A percentile compares a stretch with the other conserved stretches of the same genome.
These are phyloP conservation scores for Coemansia sp. DNA, from an alignment of 192 early-diverging fungal genomes.

Conservation along the genomic window DNA sequence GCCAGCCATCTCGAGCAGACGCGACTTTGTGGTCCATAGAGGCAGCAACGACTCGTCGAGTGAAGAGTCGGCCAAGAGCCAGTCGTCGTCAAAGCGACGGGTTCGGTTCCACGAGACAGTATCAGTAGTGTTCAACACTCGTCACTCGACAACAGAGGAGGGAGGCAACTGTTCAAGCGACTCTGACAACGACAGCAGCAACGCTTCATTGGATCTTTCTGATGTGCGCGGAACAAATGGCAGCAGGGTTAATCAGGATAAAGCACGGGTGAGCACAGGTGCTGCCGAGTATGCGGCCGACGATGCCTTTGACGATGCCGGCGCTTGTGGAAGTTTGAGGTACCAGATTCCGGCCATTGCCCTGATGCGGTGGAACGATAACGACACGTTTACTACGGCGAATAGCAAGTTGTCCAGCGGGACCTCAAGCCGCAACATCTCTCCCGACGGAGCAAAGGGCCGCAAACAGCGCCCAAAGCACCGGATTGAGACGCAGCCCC, in stretches of 20 bases:
- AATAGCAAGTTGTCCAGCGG: slow-evolving; percentile 21
- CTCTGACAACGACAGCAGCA: slow-evolving; percentile 51
- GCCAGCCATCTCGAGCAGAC: neutral
- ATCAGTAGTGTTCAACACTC: slow-evolving; percentile 45
- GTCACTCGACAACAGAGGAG: slow-evolving; percentile 25
- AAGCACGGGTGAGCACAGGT: neutral
- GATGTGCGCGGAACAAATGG: neutral
- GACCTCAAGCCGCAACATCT: slow-evolving; percentile 32
- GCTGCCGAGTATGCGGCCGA: slow-evolving; percentile 5
- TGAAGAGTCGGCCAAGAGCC: slow-evolving; percentile 41
- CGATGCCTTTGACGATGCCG: slow-evolving; percentile 40
- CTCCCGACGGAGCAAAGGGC: slow-evolving; percentile 25
- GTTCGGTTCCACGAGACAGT: slow-evolving; percentile 53
- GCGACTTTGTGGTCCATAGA: neutral
- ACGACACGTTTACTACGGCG: neutral
- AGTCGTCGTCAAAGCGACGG: slow-evolving; percentile 48
- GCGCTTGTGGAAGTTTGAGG: slow-evolving; percentile 19
- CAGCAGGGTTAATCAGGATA: neutral
- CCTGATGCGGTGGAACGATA: slow-evolving; percentile 15
- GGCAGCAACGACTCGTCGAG: slow-evolving; percentile 29
- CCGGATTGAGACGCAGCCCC: slow-evolving; percentile 47
- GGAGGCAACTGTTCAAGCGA: slow-evolving; percentile 15
- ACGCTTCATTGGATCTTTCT: slow-evolving; percentile 20
- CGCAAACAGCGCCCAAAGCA: slow-evolving; percentile 27
- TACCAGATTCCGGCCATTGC: slow-evolving; percentile 26